Evolutionary conservation across 2,329 filamentous ascomycete genomes (phyloP).

Genomic region (Fusarium zealandicum): DNA sequence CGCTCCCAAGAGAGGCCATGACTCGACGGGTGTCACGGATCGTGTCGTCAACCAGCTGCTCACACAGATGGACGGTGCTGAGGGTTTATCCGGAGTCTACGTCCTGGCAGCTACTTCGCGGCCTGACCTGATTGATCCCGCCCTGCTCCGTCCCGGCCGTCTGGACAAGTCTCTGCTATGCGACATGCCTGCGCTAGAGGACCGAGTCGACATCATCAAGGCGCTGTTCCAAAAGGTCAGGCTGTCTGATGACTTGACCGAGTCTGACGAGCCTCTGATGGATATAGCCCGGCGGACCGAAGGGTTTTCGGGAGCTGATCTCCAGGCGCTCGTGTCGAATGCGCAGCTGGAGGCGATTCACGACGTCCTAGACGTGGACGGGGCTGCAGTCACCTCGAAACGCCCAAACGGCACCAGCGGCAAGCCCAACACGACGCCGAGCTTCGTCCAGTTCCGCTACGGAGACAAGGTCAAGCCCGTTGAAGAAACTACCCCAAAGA

Average conservation of each 20-base stretch:
- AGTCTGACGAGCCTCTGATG: conserved; percentile 62
- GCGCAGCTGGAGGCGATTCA: conserved; percentile 97
- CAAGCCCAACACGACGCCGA: conserved; percentile 49
- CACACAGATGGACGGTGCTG: conserved; percentile 98
- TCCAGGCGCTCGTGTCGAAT: conserved; percentile 95
- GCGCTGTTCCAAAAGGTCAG: conserved; percentile 85
- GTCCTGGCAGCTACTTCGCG: conserved; percentile 93
- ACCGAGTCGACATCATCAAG: conserved; percentile 86
- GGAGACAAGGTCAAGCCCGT: conserved; percentile 62
- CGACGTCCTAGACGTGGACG: conserved; percentile 75
- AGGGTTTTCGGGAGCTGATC: conserved; percentile 91
- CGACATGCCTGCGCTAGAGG: conserved; percentile 80
- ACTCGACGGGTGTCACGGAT: conserved; percentile 97
- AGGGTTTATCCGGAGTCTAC: conserved; percentile 93
- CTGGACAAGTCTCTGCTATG: conserved; percentile 93
- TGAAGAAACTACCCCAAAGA: conserved; percentile 54
- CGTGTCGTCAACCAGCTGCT: conserved; percentile 97
- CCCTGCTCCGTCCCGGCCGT: conserved; percentile 86
- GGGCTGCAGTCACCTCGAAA: conserved; percentile 48
- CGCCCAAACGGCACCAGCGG: conserved; percentile 46
- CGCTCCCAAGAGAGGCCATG: conserved; percentile 94
- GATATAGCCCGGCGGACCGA: conserved; percentile 83
- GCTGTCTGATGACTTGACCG: conserved; percentile 70
- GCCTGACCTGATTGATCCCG: conserved; percentile 94
- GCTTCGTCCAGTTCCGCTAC: conserved; percentile 86